These are phyloP conservation scores for Agastache rugosa DNA, from an alignment of 257 asterid genomes.

Conservation along the genomic window DNA sequence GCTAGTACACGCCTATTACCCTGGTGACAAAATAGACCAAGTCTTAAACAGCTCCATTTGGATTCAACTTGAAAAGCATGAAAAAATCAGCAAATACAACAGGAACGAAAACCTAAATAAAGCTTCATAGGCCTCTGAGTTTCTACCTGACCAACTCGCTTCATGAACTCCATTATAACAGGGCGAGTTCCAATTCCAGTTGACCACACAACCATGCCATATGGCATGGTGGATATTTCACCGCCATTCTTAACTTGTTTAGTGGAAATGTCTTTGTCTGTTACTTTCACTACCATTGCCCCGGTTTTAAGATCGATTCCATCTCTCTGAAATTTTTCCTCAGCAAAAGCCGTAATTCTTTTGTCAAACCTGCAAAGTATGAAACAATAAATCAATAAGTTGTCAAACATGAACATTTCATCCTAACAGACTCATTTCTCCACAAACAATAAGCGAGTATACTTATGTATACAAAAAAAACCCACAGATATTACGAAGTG, in stretches of 20 bases:
- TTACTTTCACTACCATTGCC: conserved; percentile 87
- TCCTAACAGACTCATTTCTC: conserved; percentile 8
- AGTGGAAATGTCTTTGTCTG: conserved; percentile 80
- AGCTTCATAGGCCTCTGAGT: conserved; percentile 22
- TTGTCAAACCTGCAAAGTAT: conserved; percentile 85
- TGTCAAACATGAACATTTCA: conserved; percentile 16
- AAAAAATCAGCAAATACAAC: neutral
- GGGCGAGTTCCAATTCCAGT: conserved; percentile 99
- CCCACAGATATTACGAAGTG: neutral
- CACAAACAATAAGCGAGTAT: neutral
- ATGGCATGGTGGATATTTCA: conserved; percentile 68
- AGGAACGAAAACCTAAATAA: conserved; percentile 9
- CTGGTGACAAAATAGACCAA: conserved; percentile 43
- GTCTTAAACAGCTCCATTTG: conserved; percentile 15
- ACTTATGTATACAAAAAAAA: neutral
- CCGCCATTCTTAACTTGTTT: conserved; percentile 82
- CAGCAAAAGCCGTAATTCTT: conserved; percentile 93
- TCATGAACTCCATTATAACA: conserved; percentile 83
- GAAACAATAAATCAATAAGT: conserved; percentile 16
- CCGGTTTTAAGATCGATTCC: conserved; percentile 90
- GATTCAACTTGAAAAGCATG: conserved; percentile 26
- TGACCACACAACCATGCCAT: conserved; percentile 99
- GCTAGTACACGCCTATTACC: conserved; percentile 83
- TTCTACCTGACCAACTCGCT: conserved; percentile 91
- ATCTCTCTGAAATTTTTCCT: conserved; percentile 85